Evolutionary conservation across 768 basidiomycete species (phyloP), one percentile per base, ranked within the genome.

Genomic region (Pleurotus platypus): DNA sequence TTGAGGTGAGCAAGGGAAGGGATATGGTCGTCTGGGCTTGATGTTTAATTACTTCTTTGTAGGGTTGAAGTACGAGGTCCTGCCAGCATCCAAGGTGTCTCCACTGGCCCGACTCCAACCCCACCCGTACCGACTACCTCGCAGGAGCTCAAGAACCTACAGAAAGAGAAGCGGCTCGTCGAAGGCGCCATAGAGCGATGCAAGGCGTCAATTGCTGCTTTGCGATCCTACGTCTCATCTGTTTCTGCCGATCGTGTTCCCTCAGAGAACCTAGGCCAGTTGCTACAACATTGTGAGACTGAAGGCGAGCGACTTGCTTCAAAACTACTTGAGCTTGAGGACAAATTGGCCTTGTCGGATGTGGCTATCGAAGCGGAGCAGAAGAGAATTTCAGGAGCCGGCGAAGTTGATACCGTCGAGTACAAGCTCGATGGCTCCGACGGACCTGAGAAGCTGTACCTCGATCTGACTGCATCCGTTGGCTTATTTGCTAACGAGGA

Each of bases 41-140:
- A 15, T 18, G 5, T 13, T 27, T 20, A 46, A 35, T 24, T 22
- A 7, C 15, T 20, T 6, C 40, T 6, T 55, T 9, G 46, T 30
- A 65, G 64, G 30, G 63, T 66, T 27, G 63, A 66, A 49, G 64
- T 61, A 38, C 63, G 61, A 12, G 64, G 64, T 5, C 56, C 59
- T 37, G 63, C 64, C 8, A 66, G 63, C 0, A 66, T 66, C 18
- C 64, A 66, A 22, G 64, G 64, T 18, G 63, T 64, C 1, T 57
- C 61, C 7, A 58, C 63, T 27, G 59, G 62, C 0, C 46, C 39
- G 1, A 54, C 55, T 3, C 59, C 56, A 59, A 46, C 38, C 15
- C 47, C 26, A 2, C 55, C 49, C 20, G 30, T 54, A 5, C 43
- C 53, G 3, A 57, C 59, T 18, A 20, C 61, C 0, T 62, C 56